Evolutionary conservation across 805 yeast species (phyloP).

Genomic region (Candida ulmi): DNA sequence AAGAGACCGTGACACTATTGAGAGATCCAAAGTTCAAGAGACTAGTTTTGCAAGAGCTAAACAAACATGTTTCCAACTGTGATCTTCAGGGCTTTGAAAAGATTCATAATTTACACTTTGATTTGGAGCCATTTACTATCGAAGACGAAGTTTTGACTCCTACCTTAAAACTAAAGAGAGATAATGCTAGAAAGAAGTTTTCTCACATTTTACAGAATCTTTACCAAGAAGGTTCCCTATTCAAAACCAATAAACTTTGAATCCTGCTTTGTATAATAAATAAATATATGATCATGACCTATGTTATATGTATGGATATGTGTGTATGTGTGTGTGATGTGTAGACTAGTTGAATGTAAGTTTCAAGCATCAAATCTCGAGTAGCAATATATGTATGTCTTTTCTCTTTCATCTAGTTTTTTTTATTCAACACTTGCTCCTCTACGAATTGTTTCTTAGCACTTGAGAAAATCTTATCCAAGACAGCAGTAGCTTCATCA

Average conservation of each 20-base stretch:
- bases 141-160: slow-evolving; percentile 65
- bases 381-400: neutral
- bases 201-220: slow-evolving; percentile 32
- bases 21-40: slow-evolving; percentile 17
- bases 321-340: no score
- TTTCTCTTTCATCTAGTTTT: neutral
- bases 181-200: slow-evolving; percentile 41
- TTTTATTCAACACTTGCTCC: slow-evolving; percentile 6
- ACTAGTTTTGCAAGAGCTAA: slow-evolving; percentile 14
- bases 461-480: slow-evolving; percentile 39
- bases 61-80: slow-evolving; percentile 16
- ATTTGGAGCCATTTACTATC: slow-evolving; percentile 53
- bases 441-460: slow-evolving; percentile 32
- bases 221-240: slow-evolving; percentile 46
- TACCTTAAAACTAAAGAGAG: slow-evolving; percentile 52
- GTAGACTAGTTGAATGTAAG: no score
- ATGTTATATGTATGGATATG: no score
- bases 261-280: neutral
- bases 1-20: slow-evolving; percentile 10
- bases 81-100: slow-evolving; percentile 59
- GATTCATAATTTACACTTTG: slow-evolving; percentile 48
- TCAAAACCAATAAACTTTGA: slow-evolving; percentile 21
- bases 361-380: no score
- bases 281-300: no score
- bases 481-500: slow-evolving; percentile 28